Base-by-base conservation (phyloP, 305 asterid genomes). In the Euphrasia arctica region DNA sequence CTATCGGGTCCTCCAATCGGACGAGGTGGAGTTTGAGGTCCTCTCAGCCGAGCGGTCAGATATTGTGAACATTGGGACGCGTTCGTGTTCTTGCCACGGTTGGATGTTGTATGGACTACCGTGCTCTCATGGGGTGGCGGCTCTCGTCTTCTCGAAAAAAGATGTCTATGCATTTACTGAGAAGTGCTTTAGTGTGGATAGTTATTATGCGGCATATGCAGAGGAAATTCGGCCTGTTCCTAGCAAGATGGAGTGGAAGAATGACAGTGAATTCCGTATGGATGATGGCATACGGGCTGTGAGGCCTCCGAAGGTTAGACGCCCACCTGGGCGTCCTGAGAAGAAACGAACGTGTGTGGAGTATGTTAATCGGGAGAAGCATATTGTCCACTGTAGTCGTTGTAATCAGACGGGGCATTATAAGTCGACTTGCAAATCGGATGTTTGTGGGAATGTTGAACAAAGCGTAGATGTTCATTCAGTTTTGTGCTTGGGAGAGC, bases 321-420 rank as follows among this genome's bases (percentile, higher is more conserved):
- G 96, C 2, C 85, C 89, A 0, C 93, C 91, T 0, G 93, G 96
- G 60, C 84, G 91, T 3, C 95, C 93, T 0, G 93, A 88, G 77
- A 88, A 82, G 57, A 88, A 85, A 72, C 74, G 95, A 25, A 71
- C 83, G 75, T 85, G 95, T 1, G 70, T 83, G 0, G 93, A 88
- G 65, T 92, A 87, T 65, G 61, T 80, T 64, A 79, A 77, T 39
- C 83, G 87, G 2, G 96, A 88, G 72, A 88, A 88, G 80, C 93
- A 83, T 70, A 83, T 74, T 9, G 96, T 85, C 58, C 91, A 73
- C 22, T 85, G 93, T 51, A 83, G 89, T 48, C 76, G 82, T 41
- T 88, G 96, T 72, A 85, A 83, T 67, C 87, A 74, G 69, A 78
- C 86, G 0, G 95, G 95, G 18, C 93, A 88, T 54, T 88, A 85